Conservation (phyloP, 768 basidiomycete species). For the Amanita polypyramis region DNA sequence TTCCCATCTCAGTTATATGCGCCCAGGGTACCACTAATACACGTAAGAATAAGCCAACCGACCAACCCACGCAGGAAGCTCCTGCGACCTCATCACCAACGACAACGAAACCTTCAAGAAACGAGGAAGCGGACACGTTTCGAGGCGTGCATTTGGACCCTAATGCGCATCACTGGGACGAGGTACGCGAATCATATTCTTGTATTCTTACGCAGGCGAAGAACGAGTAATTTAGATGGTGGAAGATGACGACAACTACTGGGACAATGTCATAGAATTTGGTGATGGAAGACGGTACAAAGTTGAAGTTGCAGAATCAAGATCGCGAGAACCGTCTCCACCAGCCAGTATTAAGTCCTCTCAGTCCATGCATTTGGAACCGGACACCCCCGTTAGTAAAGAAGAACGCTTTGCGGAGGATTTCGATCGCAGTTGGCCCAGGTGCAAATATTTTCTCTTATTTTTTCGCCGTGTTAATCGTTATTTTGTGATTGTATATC, state of each 20-base stretch:
- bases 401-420: conserved; percentile 89
- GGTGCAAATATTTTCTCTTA: conserved; percentile 17
- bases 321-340: conserved; percentile 1
- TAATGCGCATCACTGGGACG: conserved; percentile 96
- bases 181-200: conserved; percentile 43
- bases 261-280: conserved; percentile 88
- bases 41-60: conserved; percentile 26
- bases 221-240: conserved; percentile 47
- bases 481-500: not conserved
- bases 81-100: conserved; percentile 35
- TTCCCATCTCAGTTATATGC: conserved; percentile 6
- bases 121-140: conserved; percentile 89
- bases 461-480: not conserved
- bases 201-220: conserved; percentile 1
- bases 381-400: conserved; percentile 51
- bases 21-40: conserved; percentile 21
- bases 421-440: conserved; percentile 96
- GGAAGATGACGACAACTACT: conserved; percentile 87
- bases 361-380: conserved; percentile 13
- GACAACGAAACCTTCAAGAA: conserved; percentile 51
- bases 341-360: conserved; percentile 11
- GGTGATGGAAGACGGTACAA: conserved; percentile 91
- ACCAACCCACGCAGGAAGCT: conserved; percentile 39
- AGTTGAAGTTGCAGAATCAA: conserved; percentile 40
- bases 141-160: conserved; percentile 89